Evolutionary conservation across 2,329 filamentous ascomycete species (phyloP), one percentile per base, ranked within the genome.

Genomic region (Scolecobasidium constrictum): DNA sequence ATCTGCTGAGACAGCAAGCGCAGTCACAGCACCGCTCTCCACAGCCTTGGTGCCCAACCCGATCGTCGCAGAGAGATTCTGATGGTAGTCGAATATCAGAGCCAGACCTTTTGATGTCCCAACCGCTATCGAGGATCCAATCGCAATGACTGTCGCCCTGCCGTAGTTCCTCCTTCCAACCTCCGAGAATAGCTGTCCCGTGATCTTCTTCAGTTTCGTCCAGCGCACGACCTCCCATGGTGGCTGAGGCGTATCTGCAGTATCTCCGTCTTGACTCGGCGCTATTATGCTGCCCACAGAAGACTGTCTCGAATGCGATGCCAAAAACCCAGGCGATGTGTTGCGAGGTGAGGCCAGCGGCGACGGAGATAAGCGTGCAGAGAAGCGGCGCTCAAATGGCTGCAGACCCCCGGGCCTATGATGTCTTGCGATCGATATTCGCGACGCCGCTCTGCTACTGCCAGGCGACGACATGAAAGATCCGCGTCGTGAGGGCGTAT

Each of bases 181-280:
- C 61, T 98, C 93, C 2, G 90, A 94, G 60, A 96, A 96, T 3
- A 85, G 79, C 60, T 96, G 86, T 0, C 77, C 78, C 18, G 86
- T 87, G 48, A 98, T 77, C 60, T 93, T 96, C 55, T 81, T 85
- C 45, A 98, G 66, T 57, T 84, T 92, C 1, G 86, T 96, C 93
- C 93, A 98, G 56, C 88, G 76, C 46, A 98, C 83, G 42, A 96
- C 87, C 56, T 98, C 92, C 93, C 92, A 98, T 2, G 92, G 92
- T 4, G 85, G 78, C 43, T 86, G 79, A 3, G 78, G 73, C 1
- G 79, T 77, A 49, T 90, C 83, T 17, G 73, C 69, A 4, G 59
- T 61, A 39, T 64, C 60, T 38, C 83, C 83, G 40, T 71, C 67
- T 44, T 78, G 67, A 26, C 66, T 65, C 12, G 72, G 57, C 3